These are phyloP conservation scores for Pseudogymnoascus sp. DNA, from an alignment of 2,329 filamentous ascomycete genomes.

Conservation along the genomic window DNA sequence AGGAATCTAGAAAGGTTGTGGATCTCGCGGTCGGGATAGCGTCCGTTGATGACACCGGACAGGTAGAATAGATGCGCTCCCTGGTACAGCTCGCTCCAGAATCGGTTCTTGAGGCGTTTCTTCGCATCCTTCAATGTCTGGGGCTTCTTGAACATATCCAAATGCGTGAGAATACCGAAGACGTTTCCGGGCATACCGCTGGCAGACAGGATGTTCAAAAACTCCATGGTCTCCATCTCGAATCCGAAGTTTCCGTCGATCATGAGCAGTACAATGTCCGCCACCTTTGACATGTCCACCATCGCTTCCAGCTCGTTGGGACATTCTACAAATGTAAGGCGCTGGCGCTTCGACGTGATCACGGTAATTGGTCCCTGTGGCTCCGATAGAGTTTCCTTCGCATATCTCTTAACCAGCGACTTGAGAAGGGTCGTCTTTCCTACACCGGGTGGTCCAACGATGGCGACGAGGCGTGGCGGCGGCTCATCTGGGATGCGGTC, in stretches of 20 bases:
- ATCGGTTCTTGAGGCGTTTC: slow-evolving; percentile 87
- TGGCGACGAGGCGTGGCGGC: slow-evolving; percentile 82
- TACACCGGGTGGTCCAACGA: slow-evolving; percentile 89
- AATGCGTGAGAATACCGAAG: slow-evolving; percentile 91
- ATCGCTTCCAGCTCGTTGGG: slow-evolving; percentile 94
- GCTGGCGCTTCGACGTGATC: slow-evolving; percentile 90
- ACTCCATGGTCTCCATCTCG: slow-evolving; percentile 99
- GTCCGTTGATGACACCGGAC: slow-evolving; percentile 89
- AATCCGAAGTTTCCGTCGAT: slow-evolving; percentile 99
- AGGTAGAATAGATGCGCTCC: slow-evolving; percentile 96
- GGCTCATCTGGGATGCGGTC: slow-evolving; percentile 94
- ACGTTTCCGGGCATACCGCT: slow-evolving; percentile 98
- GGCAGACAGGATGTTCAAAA: slow-evolving; percentile 83
- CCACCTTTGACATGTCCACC: slow-evolving; percentile 95
- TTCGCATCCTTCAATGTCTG: slow-evolving; percentile 88
- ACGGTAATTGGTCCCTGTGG: slow-evolving; percentile 90
- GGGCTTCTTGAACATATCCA: slow-evolving; percentile 91
- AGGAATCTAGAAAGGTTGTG: slow-evolving; percentile 93
- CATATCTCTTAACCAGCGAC: slow-evolving; percentile 85
- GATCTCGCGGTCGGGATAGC: slow-evolving; percentile 92
- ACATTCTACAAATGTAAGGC: slow-evolving; percentile 92
- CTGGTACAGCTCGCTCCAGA: slow-evolving; percentile 96
- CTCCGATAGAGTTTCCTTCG: slow-evolving; percentile 86
- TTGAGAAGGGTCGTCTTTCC: slow-evolving; percentile 96
- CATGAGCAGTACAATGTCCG: slow-evolving; percentile 94